These are phyloP conservation scores for Stenogyne calaminthoides DNA, from an alignment of 305 asterid genomes.

Conservation along the genomic window DNA sequence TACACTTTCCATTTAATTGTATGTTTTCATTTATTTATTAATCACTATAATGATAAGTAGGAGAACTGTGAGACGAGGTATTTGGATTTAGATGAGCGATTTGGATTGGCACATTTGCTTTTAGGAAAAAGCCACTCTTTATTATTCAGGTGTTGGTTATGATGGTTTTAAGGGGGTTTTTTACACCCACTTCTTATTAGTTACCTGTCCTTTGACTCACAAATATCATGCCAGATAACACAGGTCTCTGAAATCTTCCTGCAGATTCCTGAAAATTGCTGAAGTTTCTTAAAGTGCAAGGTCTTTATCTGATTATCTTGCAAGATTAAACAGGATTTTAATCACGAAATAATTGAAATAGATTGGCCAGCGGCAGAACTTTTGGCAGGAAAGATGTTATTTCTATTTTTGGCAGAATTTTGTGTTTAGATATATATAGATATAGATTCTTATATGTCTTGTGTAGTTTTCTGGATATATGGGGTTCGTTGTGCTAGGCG, in stretches of 20 bases:
- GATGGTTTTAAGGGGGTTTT: neutral
- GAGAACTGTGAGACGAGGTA: neutral
- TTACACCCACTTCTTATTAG: neutral
- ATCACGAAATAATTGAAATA: neutral
- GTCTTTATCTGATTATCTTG: neutral
- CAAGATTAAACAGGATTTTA: neutral
- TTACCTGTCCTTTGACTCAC: neutral
- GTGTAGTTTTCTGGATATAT: slow-evolving; percentile 17
- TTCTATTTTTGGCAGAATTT: neutral
- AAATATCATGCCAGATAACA: neutral
- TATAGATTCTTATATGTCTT: neutral
- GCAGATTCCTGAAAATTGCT: neutral
- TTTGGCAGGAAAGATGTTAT: neutral
- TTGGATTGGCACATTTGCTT: neutral
- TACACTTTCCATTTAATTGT: neutral
- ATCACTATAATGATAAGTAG: neutral
- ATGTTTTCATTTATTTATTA: neutral
- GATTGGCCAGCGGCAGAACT: neutral
- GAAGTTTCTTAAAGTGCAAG: neutral
- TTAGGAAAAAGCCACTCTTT: neutral
- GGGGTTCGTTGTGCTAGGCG: neutral
- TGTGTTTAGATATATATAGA: neutral
- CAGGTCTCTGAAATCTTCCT: neutral
- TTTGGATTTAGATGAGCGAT: neutral
- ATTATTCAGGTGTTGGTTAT: neutral